Evolutionary conservation across 108 stramenopile genomes (phyloP), one percentile per base, ranked within the genome.

Genomic region (Schizochytrium sp.): DNA sequence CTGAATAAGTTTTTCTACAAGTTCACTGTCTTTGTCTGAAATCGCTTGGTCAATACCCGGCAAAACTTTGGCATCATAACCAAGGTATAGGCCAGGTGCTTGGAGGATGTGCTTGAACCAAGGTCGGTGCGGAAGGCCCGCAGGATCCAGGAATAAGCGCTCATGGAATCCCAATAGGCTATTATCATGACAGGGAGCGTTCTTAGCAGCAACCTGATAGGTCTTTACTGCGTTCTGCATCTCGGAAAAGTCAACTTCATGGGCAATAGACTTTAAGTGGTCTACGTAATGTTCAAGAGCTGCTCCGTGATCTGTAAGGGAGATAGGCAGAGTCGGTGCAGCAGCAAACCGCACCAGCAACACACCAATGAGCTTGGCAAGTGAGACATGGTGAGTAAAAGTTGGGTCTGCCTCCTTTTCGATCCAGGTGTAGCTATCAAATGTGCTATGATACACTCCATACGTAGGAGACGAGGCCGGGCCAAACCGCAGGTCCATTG

Each of bases 31-130:
- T 12, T 91, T 88, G 60, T 94, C 95, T 46, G 92, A 89, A 40
- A 95, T n/a, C 4, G 94, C 93, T 61, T 95, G 93, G 50, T 94
- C 92, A 41, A 95, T 91, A 12, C 94, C 95, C 19, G 95, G 95
- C 59, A 94, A 94, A 42, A 94, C 91, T 72, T 93, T 89, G n/a
- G 93, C 93, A 10, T 90, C 94, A 91, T 95, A 95, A 44, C 95
- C 95, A 3, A 95, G 90, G 88, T 94, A 90, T 19, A 94, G 72
- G 19, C 95, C 95, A 10, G 95, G 95, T 3, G 94, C 94, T 87
- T 95, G 95, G 57, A 95, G 72, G 12, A 94, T 89, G 88, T 95
- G 94, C 88, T 93, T 90, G 90, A 93, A 94, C 94, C 94, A 95
- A 19, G 87, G 72, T 38, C 95, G 90, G 4, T 89, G 72, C 19